Evolutionary conservation across 495 filamentous ascomycete species (phyloP), one percentile per base, ranked within the genome.

Genomic region (Penicillium samsonianum): DNA sequence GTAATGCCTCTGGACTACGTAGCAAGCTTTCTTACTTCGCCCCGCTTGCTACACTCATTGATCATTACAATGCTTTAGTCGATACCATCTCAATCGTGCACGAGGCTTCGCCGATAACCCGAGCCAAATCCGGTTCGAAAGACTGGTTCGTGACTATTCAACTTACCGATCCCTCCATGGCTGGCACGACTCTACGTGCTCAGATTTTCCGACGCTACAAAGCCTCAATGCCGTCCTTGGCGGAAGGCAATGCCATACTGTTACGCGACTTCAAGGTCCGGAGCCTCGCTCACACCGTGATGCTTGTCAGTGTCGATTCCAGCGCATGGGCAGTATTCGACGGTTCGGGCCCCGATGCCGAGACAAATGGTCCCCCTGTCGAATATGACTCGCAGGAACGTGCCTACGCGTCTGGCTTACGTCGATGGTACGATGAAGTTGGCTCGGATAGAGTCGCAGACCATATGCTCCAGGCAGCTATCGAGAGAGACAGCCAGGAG

Each of bases 191-290:
- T 5, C 61, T 78, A 11, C 61, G 63, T 47, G 89, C 90, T 0
- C 84, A 89, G 55, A 76, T 96, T 16, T 90, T 90, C 69, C 83
- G 90, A 5, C 87, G 90, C 1, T 84, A 87, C 65, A 87, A 86
- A 61, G 80, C 82, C 12, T 82, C 84, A 1, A 75, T 98, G 2
- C 94, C 94, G 0, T 65, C 78, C 5, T 76, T 90, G 23, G 73
- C 77, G 3, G 79, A 80, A 16, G 94, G 94, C 8, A 88, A 94
- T 60, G 84, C 86, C 3, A 77, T 96, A 20, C 69, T 98, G 37
- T 79, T 98, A 12, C 81, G 88, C 6, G 79, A 85, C 40, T 91
- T 97, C 63, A 81, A 80, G 52, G 89, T 95, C 14, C 67, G 76
- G 53, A 80, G 69, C 58, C 73, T 74, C 50, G 65, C 80, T 28